Evolutionary conservation across 495 filamentous ascomycete species (phyloP).

Genomic region (Cercophora samala): DNA sequence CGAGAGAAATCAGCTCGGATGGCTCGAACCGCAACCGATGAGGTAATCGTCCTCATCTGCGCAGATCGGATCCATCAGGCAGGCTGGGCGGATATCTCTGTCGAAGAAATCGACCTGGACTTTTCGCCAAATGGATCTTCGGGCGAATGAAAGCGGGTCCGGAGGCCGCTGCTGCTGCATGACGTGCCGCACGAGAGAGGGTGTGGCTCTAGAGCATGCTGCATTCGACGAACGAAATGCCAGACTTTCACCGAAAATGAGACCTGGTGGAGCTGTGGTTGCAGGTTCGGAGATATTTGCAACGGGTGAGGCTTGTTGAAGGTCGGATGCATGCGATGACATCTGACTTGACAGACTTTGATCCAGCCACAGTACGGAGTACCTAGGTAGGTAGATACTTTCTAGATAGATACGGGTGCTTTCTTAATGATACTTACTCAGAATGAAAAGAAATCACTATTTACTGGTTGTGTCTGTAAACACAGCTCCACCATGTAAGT

Average conservation of each 20-base stretch:
- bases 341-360: too few species aligned
- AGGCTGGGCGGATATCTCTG: constrained; percentile 7
- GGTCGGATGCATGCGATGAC: neutral
- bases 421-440: too few species aligned
- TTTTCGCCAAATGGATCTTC: constrained; percentile 3
- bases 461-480: neutral
- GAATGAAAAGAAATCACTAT: too few species aligned
- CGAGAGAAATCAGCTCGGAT: neutral
- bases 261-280: constrained; percentile 7
- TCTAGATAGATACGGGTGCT: too few species aligned
- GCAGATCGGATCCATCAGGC: constrained; percentile 9
- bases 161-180: constrained; percentile 13
- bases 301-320: constrained; percentile 1
- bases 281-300: neutral
- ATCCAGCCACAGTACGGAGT: neutral
- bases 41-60: constrained; percentile 14
- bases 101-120: constrained; percentile 17
- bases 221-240: neutral
- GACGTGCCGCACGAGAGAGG: constrained; percentile 15
- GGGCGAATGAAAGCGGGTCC: constrained; percentile 24
- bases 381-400: too few species aligned
- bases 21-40: neutral
- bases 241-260: constrained; percentile 12
- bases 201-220: constrained; percentile 16
- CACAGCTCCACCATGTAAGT: too few species aligned